Evolutionary conservation across 148 eudicot genomes (phyloP), one percentile per base, ranked within the genome.

Genomic region (Cornus kousa): DNA sequence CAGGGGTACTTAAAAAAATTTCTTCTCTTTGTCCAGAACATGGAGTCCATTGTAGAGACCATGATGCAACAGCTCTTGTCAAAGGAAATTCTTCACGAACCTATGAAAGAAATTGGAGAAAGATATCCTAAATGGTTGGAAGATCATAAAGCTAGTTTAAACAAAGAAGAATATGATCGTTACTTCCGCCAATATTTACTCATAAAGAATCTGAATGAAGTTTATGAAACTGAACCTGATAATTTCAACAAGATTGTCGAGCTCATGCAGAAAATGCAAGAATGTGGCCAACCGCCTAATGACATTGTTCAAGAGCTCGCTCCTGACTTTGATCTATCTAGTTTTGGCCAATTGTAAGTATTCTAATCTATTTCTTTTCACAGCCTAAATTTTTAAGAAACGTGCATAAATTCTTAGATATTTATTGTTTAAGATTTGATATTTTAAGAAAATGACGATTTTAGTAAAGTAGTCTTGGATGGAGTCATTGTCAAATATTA

Each of bases 231-330:
- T 40, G 94, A 94, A 78, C 95, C 99, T 48, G 79, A 80, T 37
- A 96, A 96, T 89, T 96, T 96, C 84, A 88, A 89, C 87, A 96
- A 91, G 86, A 94, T 96, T 75, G 92, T 96, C 67, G 98, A 94
- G 84, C 95, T 96, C 59, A 94, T 96, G 99, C 99, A 96, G 89
- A 96, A 90, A 82, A 96, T 96, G 98, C 99, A 96, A 86, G 99
- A 96, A 79, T 96, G 99, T 80, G 99, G 99, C 37, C 98, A 94
- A 79, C 99, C 98, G 2, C 99, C 99, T 13, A 92, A 85, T 83
- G 99, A 96, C 75, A 96, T 96, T 48, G 95, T 94, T 73, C 87
- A 87, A 59, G 99, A 96, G 89, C 91, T 96, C 53, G 94, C 94
- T 86, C 99, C 98, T 7, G 99, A 89, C 68, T 91, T 94, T 67